Percentiles rank a stretch among this genome's conserved stretches.
Conservation (phyloP, 495 filamentous ascomycete genomes). For the Astrocystis sublimbata region DNA sequence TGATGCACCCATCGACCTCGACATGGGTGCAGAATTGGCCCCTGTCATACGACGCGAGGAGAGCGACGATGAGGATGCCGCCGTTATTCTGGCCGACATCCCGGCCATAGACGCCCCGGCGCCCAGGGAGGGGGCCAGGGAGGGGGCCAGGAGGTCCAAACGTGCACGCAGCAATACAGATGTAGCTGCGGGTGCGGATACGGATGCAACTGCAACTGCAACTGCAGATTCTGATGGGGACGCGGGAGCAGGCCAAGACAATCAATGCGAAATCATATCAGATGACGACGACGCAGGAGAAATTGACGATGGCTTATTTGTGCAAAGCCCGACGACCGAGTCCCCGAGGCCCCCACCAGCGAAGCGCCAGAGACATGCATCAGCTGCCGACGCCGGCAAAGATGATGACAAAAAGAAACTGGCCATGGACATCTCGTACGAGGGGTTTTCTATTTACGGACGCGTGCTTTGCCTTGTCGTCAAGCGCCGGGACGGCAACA, state of each 20-base stretch:
- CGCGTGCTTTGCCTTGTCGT: constrained; percentile 88
- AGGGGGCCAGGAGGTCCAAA: constrained; percentile 30
- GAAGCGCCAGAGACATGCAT: constrained; percentile 51
- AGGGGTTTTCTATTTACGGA: constrained; percentile 93
- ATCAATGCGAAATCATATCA: constrained; percentile 26
- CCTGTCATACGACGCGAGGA: constrained; percentile 29
- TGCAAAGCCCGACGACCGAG: constrained; percentile 27
- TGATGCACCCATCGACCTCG: constrained; percentile 53
- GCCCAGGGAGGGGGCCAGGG: constrained; percentile 25
- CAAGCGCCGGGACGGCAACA: constrained; percentile 52
- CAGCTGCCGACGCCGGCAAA: constrained; percentile 39
- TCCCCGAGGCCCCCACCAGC: constrained; percentile 35
- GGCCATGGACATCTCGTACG: constrained; percentile 78
- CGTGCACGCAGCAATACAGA: constrained; percentile 31
- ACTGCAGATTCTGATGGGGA: constrained; percentile 30
- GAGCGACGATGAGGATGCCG: constrained; percentile 44
- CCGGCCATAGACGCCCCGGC: constrained; percentile 40
- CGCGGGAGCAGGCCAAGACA: constrained; percentile 25
- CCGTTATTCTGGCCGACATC: constrained; percentile 46
- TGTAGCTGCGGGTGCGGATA: constrained; percentile 29
- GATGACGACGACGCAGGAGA: constrained; percentile 24
- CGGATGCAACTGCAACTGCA: constrained; percentile 30
- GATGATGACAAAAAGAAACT: constrained; percentile 88
- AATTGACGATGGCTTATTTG: constrained; percentile 41
- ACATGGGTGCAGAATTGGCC: constrained; percentile 32